Percentiles rank a stretch among this genome's conserved stretches.
phyloP scores from a whole-genome alignment of 768 basidiomycete genomes.

The Suillus discolor region DNA sequence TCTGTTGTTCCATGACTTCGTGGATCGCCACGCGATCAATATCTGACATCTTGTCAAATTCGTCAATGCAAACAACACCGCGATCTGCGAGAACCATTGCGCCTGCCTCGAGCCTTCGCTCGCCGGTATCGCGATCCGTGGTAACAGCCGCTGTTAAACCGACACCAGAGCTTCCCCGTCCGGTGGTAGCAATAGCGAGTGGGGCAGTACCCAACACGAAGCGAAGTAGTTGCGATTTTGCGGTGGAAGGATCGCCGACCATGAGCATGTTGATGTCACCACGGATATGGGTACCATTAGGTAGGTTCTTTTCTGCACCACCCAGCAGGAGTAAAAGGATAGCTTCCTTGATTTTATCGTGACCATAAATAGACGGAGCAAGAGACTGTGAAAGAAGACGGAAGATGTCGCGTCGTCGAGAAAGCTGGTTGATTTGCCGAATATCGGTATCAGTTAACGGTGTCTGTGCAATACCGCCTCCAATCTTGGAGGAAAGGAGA shows the following conservation, averaged over 20 bases:
- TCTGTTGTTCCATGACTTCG: constrained; percentile 99
- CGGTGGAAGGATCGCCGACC: constrained; percentile 99
- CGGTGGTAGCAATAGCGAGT: constrained; percentile 97
- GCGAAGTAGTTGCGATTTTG: constrained; percentile 94
- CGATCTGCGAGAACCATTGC: constrained; percentile 99
- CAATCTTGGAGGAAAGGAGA: constrained; percentile 90
- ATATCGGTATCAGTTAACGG: constrained; percentile 93
- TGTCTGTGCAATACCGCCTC: constrained; percentile 93
- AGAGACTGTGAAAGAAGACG: constrained; percentile 89
- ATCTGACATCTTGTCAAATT: constrained; percentile 99
- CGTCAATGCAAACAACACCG: constrained; percentile 98
- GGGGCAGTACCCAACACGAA: constrained; percentile 97
- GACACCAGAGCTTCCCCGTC: constrained; percentile 97
- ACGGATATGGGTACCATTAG: constrained; percentile 97
- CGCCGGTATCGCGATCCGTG: constrained; percentile 96
- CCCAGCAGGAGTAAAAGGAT: constrained; percentile 91
- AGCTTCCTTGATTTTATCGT: constrained; percentile 94
- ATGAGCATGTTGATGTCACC: constrained; percentile 99
- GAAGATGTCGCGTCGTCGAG: constrained; percentile 88
- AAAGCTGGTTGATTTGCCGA: constrained; percentile 91
- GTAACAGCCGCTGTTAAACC: constrained; percentile 99
- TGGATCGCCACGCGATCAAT: constrained; percentile 98
- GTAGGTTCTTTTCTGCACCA: constrained; percentile 96
- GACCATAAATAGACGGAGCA: constrained; percentile 96
- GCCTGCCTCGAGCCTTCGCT: constrained; percentile 94